Evolutionary conservation across 495 filamentous ascomycete genomes (phyloP).

Genomic region (Oidiodendron maius): DNA sequence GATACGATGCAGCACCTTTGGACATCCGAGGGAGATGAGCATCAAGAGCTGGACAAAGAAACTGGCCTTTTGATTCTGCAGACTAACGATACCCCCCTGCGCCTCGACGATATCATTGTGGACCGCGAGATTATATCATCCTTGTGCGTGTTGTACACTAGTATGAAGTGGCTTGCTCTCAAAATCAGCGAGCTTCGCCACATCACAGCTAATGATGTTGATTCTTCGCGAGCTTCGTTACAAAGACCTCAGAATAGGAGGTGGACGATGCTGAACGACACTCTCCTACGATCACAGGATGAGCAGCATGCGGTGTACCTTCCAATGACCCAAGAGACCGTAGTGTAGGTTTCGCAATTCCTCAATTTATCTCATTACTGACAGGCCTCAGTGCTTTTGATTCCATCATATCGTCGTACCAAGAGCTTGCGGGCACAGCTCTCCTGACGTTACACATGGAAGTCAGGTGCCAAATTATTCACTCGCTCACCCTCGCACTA

Average conservation of each 20-base stretch:
- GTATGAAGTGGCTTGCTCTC: conserved; percentile 94
- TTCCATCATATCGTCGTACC: conserved; percentile 71
- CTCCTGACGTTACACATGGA: conserved; percentile 84
- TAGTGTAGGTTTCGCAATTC: conserved; percentile 43
- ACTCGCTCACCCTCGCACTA: conserved; percentile 51
- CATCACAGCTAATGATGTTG: conserved; percentile 53
- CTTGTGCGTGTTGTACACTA: conserved; percentile 84
- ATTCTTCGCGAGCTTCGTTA: conserved; percentile 41
- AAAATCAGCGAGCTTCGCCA: conserved; percentile 71
- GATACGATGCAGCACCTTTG: conserved; percentile 60
- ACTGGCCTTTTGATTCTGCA: conserved; percentile 57
- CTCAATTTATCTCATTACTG: conserved; percentile 13
- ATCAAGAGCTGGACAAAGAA: conserved; percentile 54
- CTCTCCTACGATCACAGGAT: conserved; percentile 12
- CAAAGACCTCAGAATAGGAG: conserved; percentile 52
- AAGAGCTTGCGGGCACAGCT: conserved; percentile 65
- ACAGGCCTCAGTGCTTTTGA: conserved; percentile 65
- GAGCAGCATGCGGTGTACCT: conserved; percentile 62
- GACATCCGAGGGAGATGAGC: conserved; percentile 39
- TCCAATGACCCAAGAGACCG: conserved; percentile 83
- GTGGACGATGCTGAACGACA: conserved; percentile 75
- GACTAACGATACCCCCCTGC: conserved; percentile 57
- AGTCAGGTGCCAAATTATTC: conserved; percentile 73
- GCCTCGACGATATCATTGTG: conserved; percentile 75
- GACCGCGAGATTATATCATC: conserved; percentile 81